Base-by-base conservation (phyloP, 2,329 filamentous ascomycete species). In the Colletotrichum scovillei region DNA sequence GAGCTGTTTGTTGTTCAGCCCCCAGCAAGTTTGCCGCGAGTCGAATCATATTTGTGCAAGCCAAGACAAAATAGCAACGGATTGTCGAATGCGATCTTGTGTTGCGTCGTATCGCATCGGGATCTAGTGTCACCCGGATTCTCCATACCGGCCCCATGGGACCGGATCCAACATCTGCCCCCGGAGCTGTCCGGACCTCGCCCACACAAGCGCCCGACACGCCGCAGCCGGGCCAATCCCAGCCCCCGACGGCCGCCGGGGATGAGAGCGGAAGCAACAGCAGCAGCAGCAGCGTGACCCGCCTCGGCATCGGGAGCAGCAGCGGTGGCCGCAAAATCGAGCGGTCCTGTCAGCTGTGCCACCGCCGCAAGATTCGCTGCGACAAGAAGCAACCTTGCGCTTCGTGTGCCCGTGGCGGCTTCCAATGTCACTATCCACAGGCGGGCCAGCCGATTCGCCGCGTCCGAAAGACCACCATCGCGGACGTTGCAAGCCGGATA, bases 401-500 rank as follows among this genome's bases (percentile, higher is more conserved):
- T 12, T 55, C 76, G 5, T 79, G 78, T 52, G 63, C 28, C 14
- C 75, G 76, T 30, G 77, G 78, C 38, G 77, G 78, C 0, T 76
- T 77, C 30, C 69, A 77, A 8, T 83, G 82, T 53, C 72, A 76
- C 14, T 83, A 81, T 65, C 80, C 81, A 7, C 76, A 78, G 32
- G 42, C 67, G 5, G 77, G 78, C 0, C 77, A 76, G 14, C 72
- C 76, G 28, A 66, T 75, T 0, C 79, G 80, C 24, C 78, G 79
- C 6, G 67, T 69, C 11, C 72, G 71, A 22, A 78, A 76, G 69
- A 75, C 77, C 22, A 79, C 77, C 52, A 77, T 78, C 38, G 76
- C 77, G 7, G 81, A 83, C 72, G 81, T 83, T 19, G 81, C 81
- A 1, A 81, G 78, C 58, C 78, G 81, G 2, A 82, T 83, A n/a